Base-by-base conservation (phyloP, 1,284 basidiomycete species). In the Calocybe gambosa region DNA sequence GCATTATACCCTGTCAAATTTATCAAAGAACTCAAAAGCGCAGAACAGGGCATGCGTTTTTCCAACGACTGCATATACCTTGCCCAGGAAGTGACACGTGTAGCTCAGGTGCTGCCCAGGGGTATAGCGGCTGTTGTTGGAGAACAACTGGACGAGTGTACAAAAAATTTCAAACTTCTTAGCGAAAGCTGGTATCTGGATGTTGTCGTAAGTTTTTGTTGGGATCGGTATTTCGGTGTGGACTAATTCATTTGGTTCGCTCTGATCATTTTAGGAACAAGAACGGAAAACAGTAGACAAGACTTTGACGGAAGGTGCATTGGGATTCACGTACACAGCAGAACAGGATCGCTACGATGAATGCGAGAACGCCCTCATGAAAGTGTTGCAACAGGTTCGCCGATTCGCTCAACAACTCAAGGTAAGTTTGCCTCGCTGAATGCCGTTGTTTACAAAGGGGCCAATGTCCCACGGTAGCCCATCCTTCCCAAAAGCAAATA, bases 11-110 rank as follows among this genome's bases (percentile, higher is more conserved):
- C 89, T n/a, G 76, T 86, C 5, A 73, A 75, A 35, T 85, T 84
- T 53, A 66, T 72, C 1, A 58, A 68, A 18, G 68, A 74, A 20
- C 65, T 91, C 31, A 66, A 74, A 28, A 74, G 77, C 0, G 71
- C 85, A 3, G 77, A 80, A 12, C 66, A 76, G 21, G 71, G 78
- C 0, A 85, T 97, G 75, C 80, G 85, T 43, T 89, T 90, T 60
- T 82, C 88, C 19, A 98, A 98, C 63, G 90, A 96, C 54, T 92
- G 85, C 55, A 61, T 76, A 20, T 93, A 86, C 62, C 69, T 97
- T 48, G 69, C 64, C 37, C 70, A 64, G 21, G 75, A 77, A 60
- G 61, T 78, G 9, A 63, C 63, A 48, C 69, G 62, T 15, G 52
- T 78, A 16, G 62, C 66, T 41, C 54, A 61, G 29, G 54, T 49